Evolutionary conservation across 2,329 filamentous ascomycete species (phyloP).

Genomic region (Dryadomyces sulphureus): DNA sequence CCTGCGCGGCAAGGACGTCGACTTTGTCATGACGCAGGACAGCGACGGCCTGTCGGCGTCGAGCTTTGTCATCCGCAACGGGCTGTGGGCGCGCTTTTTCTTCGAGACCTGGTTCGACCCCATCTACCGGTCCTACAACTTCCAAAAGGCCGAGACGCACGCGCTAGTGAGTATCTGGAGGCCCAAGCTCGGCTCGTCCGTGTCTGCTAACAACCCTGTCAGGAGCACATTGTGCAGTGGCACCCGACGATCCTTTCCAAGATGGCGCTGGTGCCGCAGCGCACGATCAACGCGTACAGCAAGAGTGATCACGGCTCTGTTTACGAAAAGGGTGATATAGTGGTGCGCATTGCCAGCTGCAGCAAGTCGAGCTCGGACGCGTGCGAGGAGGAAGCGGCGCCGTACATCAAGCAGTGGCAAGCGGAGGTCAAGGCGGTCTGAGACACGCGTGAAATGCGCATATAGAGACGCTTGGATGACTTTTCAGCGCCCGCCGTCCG

Average conservation of each 20-base stretch:
- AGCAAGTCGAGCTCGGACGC: slow-evolving; percentile 37
- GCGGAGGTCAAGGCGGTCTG: background rate
- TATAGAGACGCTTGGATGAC: background rate
- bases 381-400: slow-evolving; percentile 57
- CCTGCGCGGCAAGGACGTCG: slow-evolving; percentile 61
- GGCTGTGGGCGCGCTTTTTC: slow-evolving; percentile 86
- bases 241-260: slow-evolving; percentile 90
- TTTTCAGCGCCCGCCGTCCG: background rate
- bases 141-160: slow-evolving; percentile 86
- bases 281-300: slow-evolving; percentile 67
- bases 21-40: slow-evolving; percentile 77
- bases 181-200: background rate
- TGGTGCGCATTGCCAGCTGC: slow-evolving; percentile 67
- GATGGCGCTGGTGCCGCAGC: slow-evolving; percentile 78
- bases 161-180: slow-evolving; percentile 67
- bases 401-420: slow-evolving; percentile 31
- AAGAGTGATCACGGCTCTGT: slow-evolving; percentile 37
- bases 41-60: slow-evolving; percentile 59
- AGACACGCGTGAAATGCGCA: too few species aligned
- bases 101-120: slow-evolving; percentile 95
- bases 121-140: slow-evolving; percentile 85
- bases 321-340: slow-evolving; percentile 74
- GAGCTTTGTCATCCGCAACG: slow-evolving; percentile 68
- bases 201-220: background rate
- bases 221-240: slow-evolving; percentile 91